These are phyloP conservation scores for Boletus bicolor DNA, from an alignment of 768 basidiomycete species.

Conservation along the genomic window DNA sequence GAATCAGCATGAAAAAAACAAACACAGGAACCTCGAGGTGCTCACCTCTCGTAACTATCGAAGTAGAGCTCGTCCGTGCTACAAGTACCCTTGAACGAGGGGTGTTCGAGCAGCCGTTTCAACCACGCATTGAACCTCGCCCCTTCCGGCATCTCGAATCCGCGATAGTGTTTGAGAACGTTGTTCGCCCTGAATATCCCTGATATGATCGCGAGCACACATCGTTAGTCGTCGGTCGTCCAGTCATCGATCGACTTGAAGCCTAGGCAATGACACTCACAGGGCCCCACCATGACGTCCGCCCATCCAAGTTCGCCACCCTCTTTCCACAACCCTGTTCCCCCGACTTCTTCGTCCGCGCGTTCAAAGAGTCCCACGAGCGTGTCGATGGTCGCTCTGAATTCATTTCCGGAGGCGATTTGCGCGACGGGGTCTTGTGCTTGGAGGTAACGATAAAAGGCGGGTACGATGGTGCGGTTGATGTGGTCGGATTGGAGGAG, in stretches of 20 bases:
- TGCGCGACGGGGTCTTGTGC: conserved; percentile 58
- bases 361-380: conserved; percentile 53
- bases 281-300: conserved; percentile 70
- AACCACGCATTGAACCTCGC: conserved; percentile 52
- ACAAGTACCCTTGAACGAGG: conserved; percentile 63
- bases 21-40: background rate
- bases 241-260: background rate
- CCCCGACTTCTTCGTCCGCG: conserved; percentile 47
- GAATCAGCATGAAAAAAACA: background rate
- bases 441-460: conserved; percentile 74
- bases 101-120: conserved; percentile 52
- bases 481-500: conserved; percentile 68
- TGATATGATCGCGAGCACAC: conserved; percentile 19
- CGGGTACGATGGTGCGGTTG: conserved; percentile 60
- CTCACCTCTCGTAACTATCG: conserved; percentile 68
- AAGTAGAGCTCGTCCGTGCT: conserved; percentile 65
- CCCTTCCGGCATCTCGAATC: conserved; percentile 53
- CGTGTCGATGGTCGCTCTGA: conserved; percentile 46
- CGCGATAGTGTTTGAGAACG: conserved; percentile 65
- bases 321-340: conserved; percentile 58
- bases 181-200: conserved; percentile 67
- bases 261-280: conserved; percentile 35
- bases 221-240: background rate
- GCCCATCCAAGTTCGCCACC: conserved; percentile 55
- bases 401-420: conserved; percentile 50